These are phyloP conservation scores for Ophiocordyceps robertsii DNA, from an alignment of 2,329 filamentous ascomycete genomes.

Conservation along the genomic window DNA sequence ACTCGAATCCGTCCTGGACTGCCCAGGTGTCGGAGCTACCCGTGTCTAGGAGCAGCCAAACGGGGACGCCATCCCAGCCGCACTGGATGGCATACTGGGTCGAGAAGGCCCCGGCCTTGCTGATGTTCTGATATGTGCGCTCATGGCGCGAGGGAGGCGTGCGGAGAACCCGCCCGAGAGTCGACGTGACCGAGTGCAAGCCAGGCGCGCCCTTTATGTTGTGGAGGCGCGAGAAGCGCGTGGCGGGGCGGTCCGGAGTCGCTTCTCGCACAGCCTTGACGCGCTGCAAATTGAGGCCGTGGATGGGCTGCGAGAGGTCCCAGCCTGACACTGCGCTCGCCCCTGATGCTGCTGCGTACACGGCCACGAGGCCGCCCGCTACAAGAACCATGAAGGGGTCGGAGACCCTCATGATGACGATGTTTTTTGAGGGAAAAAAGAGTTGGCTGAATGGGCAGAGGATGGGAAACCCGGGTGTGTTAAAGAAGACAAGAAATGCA, in stretches of 20 bases:
- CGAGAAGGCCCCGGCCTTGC: conserved; percentile 21
- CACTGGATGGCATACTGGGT: conserved; percentile 29
- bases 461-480: too few species aligned
- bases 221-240: conserved; percentile 19
- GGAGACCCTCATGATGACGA: too few species aligned
- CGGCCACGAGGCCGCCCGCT: neutral
- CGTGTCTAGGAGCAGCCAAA: conserved; percentile 34
- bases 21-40: conserved; percentile 40
- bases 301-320: conserved; percentile 21
- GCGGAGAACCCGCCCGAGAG: conserved; percentile 7
- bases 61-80: conserved; percentile 21
- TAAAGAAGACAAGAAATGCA: too few species aligned
- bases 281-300: conserved; percentile 23
- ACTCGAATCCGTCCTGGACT: conserved; percentile 25
- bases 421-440: too few species aligned
- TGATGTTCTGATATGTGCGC: conserved; percentile 22
- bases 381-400: neutral
- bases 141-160: conserved; percentile 7
- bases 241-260: conserved; percentile 14
- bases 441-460: too few species aligned
- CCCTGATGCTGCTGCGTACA: neutral
- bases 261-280: conserved; percentile 14
- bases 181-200: conserved; percentile 15
- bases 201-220: conserved; percentile 11
- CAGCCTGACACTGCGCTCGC: conserved; percentile 5